Conservation (phyloP, 164 flowering plant species). For the Platanus orientalis region DNA sequence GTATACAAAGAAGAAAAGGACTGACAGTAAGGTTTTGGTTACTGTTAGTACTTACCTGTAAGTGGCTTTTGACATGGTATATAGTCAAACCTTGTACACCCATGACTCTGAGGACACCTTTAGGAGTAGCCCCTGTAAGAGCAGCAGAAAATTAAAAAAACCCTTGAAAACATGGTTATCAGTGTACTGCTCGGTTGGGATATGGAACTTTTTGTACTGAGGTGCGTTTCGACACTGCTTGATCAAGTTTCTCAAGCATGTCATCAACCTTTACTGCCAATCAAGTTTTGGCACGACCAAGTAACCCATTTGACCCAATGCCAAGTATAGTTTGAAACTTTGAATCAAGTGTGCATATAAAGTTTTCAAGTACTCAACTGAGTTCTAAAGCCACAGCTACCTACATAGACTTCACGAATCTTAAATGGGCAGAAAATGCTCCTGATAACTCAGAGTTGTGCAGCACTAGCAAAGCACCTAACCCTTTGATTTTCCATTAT, state of each 20-base stretch:
- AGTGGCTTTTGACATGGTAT: conserved; percentile 96
- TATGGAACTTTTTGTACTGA: neutral
- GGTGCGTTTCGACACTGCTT: neutral
- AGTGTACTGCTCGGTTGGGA: neutral
- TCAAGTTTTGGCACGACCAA: neutral
- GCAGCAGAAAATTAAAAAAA: neutral
- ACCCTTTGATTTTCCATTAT: too few relatives aligned
- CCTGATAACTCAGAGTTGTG: too few relatives aligned
- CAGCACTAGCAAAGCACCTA: too few relatives aligned
- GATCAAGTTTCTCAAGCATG: neutral
- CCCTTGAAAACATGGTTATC: neutral
- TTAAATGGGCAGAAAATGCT: too few relatives aligned
- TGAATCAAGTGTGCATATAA: too few relatives aligned
- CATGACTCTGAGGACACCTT: conserved; percentile 95
- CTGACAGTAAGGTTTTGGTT: neutral
- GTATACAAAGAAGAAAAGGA: neutral
- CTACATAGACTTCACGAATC: too few relatives aligned
- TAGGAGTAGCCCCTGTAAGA: conserved; percentile 87
- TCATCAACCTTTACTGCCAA: neutral
- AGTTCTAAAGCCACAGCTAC: too few relatives aligned
- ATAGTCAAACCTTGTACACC: conserved; percentile 91
- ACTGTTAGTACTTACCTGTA: conserved; percentile 56
- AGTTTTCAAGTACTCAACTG: too few relatives aligned
- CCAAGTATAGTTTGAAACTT: neutral
- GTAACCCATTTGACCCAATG: neutral